These are phyloP conservation scores for Camelina hispida DNA, from an alignment of 345 rosid genomes.

Conservation along the genomic window DNA sequence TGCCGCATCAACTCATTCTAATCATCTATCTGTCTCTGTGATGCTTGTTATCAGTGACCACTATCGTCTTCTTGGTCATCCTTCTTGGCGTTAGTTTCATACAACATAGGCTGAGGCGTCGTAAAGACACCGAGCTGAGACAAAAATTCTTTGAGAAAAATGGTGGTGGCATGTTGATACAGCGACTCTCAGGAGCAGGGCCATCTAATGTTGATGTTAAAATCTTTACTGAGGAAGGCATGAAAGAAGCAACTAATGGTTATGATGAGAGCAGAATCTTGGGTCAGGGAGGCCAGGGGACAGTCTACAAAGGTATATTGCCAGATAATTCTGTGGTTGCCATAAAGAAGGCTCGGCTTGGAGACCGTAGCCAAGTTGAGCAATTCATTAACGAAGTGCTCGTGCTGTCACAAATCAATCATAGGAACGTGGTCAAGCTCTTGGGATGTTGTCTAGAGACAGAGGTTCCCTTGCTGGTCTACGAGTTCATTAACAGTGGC, in stretches of 20 bases:
- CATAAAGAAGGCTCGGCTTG: constrained; percentile 44
- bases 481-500: constrained; percentile 43
- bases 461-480: constrained; percentile 44
- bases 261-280: constrained; percentile 34
- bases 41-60: constrained; percentile 5
- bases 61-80: constrained; percentile 23
- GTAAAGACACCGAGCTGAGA: constrained; percentile 3
- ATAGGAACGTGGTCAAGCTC: constrained; percentile 50
- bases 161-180: not conserved
- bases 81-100: not conserved
- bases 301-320: constrained; percentile 48
- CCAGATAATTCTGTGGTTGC: constrained; percentile 37
- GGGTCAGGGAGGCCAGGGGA: constrained; percentile 48
- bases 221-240: constrained; percentile 40
- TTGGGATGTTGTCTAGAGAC: constrained; percentile 44
- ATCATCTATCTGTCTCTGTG: not conserved
- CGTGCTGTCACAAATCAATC: constrained; percentile 56
- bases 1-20: not conserved
- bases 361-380: constrained; percentile 42
- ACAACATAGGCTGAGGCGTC: not conserved
- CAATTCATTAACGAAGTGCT: constrained; percentile 50
- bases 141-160: constrained; percentile 36
- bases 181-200: constrained; percentile 25
- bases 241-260: constrained; percentile 43
- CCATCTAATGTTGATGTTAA: constrained; percentile 28